These are phyloP conservation scores for Metrosideros polymorpha DNA, from an alignment of 441 rosid species.

Conservation along the genomic window DNA sequence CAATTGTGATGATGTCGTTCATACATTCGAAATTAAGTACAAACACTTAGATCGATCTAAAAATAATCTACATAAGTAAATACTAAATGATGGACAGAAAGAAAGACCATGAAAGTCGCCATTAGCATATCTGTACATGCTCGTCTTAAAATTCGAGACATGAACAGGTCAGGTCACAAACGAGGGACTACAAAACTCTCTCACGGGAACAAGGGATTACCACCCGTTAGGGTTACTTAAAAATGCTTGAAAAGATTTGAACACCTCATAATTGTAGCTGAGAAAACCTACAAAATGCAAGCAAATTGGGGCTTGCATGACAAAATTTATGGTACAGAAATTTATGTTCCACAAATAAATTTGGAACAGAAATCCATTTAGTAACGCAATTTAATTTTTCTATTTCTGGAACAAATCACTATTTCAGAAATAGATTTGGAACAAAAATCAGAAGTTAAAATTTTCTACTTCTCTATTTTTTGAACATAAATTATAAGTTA, in stretches of 20 bases:
- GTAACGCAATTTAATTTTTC: too few species aligned
- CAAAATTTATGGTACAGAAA: too few species aligned
- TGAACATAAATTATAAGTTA: too few species aligned
- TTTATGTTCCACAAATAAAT: too few species aligned
- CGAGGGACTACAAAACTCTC: not conserved
- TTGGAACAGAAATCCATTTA: too few species aligned
- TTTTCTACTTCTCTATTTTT: too few species aligned
- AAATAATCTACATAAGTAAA: not conserved
- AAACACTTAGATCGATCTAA: not conserved
- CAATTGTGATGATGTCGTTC: too few species aligned
- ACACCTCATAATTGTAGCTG: not conserved
- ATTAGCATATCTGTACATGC: not conserved
- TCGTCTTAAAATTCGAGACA: not conserved
- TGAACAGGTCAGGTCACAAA: not conserved
- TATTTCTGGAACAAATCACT: too few species aligned
- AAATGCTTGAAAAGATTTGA: not conserved
- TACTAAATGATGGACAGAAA: not conserved
- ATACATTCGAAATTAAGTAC: too few species aligned
- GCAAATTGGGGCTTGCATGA: too few species aligned
- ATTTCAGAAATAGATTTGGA: too few species aligned
- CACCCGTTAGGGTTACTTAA: not conserved
- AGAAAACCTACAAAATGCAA: not conserved
- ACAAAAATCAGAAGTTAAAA: too few species aligned
- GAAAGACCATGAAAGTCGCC: not conserved
- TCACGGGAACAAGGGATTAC: not conserved